Base-by-base conservation (phyloP, 345 rosid genomes). In the Dipteronia sinensis region DNA sequence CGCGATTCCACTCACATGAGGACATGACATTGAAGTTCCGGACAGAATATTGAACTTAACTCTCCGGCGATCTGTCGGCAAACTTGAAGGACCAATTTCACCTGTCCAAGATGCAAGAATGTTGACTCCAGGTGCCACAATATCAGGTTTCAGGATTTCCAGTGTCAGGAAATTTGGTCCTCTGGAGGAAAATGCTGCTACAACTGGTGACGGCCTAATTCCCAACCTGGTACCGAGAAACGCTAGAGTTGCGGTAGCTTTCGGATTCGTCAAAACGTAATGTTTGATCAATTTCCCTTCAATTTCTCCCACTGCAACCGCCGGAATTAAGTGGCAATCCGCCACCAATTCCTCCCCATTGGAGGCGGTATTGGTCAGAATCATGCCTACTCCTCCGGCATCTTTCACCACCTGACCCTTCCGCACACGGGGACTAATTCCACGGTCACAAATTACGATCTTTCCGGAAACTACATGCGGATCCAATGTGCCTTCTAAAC, bases 11-110 rank as follows among this genome's bases (percentile, higher is more conserved):
- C 98, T 93, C 66, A 95, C 98, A 77, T 95, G 98, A 25, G 98
- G 98, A 76, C 98, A 95, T 1, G 98, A 92, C 98, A 95, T 93
- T 22, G 98, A 95, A 77, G 98, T 95, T 65, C 97, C 98, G 0
- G 98, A 95, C 31, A 93, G 80, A 42, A 95, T 90, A 53, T 93
- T 95, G 89, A 95, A 95, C 71, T 86, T 87, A 44, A 89, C 92
- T 34, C 91, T 83, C 56, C 98, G 84, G 42, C 2, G 78, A 80
- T 95, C 98, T 0, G 94, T 86, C 16, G 91, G 79, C 46, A 95
- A 88, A 79, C 92, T 90, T 72, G 98, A 93, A 23, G 98, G 98
- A 0, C 93, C 94, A 44, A 77, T 72, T 27, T 84, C 90, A 13
- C 95, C 95, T 0, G 80, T 80, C 94, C 97, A 92, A 71, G 94